Evolutionary conservation across 768 basidiomycete genomes (phyloP).

Genomic region (Suillus variegatus): DNA sequence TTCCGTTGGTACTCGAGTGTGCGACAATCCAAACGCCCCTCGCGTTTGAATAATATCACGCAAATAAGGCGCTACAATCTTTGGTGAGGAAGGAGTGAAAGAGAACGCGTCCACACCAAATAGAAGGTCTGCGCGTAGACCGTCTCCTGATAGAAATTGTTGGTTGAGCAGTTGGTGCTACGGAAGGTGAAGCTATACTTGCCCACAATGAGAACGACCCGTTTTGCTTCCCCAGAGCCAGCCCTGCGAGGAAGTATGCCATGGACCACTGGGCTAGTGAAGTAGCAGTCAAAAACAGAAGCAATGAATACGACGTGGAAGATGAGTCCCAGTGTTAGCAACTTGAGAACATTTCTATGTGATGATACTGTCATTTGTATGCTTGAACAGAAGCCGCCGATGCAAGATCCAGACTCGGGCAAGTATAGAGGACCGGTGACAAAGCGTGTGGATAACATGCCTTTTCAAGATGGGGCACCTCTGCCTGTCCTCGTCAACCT

Average conservation of each 20-base stretch:
- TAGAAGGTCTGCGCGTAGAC: slow-evolving; percentile 79
- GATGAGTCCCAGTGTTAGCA: slow-evolving; percentile 66
- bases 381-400: neutral
- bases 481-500: neutral
- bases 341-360: slow-evolving; percentile 27
- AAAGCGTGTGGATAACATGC: neutral
- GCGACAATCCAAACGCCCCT: slow-evolving; percentile 83
- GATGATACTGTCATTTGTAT: slow-evolving; percentile 19
- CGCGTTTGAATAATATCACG: slow-evolving; percentile 63
- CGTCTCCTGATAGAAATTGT: slow-evolving; percentile 59
- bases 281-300: slow-evolving; percentile 86
- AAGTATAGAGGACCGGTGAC: no score
- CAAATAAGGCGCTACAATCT: slow-evolving; percentile 72
- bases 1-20: slow-evolving; percentile 87
- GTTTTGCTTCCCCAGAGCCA: slow-evolving; percentile 54
- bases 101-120: slow-evolving; percentile 65
- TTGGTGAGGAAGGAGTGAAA: slow-evolving; percentile 47
- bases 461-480: neutral
- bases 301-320: slow-evolving; percentile 76
- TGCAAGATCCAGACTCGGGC: no score
- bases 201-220: slow-evolving; percentile 83
- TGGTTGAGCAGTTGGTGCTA: neutral
- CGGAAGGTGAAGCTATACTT: slow-evolving; percentile 17
- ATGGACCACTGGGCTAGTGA: slow-evolving; percentile 78
- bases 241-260: slow-evolving; percentile 65